Percentiles rank a stretch among this genome's conserved stretches.
Conservation (phyloP, 2,329 filamentous ascomycete genomes). For the Colletotrichum theobromicola region DNA sequence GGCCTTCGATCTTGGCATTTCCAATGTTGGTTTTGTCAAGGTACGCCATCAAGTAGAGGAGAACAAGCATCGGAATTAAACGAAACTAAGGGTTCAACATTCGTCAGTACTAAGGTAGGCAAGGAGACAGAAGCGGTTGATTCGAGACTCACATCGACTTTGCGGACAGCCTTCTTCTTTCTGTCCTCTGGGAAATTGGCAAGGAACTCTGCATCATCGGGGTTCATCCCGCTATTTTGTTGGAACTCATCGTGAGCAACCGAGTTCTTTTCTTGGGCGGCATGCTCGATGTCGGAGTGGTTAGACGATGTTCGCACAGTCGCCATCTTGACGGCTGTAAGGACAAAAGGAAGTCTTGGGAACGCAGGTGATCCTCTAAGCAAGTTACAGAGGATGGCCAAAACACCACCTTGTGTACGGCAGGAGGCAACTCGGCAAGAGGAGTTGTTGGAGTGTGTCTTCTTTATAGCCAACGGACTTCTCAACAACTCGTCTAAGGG, state of each 20-base stretch:
- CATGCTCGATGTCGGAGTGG: slow-evolving; percentile 28
- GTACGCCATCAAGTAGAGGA: slow-evolving; percentile 34
- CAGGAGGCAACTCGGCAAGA: not conserved
- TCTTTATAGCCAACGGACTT: not conserved
- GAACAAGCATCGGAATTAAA: slow-evolving; percentile 32
- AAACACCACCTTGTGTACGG: not conserved
- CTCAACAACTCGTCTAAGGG: not conserved
- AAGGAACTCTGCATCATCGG: slow-evolving; percentile 36
- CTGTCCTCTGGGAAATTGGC: slow-evolving; percentile 31
- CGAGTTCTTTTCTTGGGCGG: slow-evolving; percentile 27
- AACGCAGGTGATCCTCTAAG: not conserved
- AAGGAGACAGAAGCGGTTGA: too few relatives aligned
- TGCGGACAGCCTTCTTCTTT: slow-evolving; percentile 32
- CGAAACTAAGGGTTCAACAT: slow-evolving; percentile 20
- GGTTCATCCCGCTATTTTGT: slow-evolving; percentile 14
- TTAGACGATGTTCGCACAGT: not conserved
- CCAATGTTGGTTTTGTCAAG: slow-evolving; percentile 41
- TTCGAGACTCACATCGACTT: slow-evolving; percentile 30
- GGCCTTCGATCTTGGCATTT: slow-evolving; percentile 60
- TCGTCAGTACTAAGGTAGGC: not conserved
- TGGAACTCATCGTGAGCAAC: slow-evolving; percentile 28
- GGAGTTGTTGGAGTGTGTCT: not conserved
- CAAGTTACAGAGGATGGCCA: not conserved
- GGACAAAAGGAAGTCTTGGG: not conserved
- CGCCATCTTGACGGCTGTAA: slow-evolving; percentile 12